These are phyloP conservation scores for Ormosia emarginata DNA, from an alignment of 306 rosid species.

Conservation along the genomic window DNA sequence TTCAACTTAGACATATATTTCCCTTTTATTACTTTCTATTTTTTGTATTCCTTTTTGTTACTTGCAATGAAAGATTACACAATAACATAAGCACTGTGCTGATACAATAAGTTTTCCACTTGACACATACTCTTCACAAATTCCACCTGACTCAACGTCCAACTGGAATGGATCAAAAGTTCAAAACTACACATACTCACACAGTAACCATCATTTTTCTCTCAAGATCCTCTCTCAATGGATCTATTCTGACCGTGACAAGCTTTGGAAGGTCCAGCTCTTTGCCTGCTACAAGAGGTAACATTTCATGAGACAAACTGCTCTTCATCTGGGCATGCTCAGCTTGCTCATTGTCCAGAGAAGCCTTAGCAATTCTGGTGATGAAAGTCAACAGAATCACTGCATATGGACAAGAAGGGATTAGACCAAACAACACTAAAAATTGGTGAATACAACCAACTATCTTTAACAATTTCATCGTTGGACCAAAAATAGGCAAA, in stretches of 20 bases:
- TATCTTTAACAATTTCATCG: not conserved
- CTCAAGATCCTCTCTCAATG: conserved; percentile 16
- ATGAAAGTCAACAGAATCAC: conserved; percentile 41
- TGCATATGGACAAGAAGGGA: conserved; percentile 14
- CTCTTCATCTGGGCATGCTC: conserved; percentile 33
- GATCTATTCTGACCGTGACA: conserved; percentile 33
- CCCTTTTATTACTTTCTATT: not conserved
- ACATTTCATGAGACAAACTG: conserved; percentile 16
- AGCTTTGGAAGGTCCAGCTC: conserved; percentile 19
- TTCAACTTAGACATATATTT: not conserved
- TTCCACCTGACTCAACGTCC: not conserved
- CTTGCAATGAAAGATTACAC: not conserved
- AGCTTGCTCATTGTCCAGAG: conserved; percentile 48
- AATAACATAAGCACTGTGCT: not conserved
- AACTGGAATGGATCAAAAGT: not conserved
- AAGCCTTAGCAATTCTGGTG: conserved; percentile 55
- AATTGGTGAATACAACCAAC: not conserved
- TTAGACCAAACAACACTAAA: not conserved
- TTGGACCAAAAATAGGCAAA: not conserved
- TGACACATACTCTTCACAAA: not conserved
- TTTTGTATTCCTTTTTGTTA: not conserved
- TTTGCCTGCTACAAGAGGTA: conserved; percentile 13
- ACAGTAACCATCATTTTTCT: not conserved
- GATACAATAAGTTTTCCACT: not conserved
- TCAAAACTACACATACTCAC: not conserved